phyloP scores from a whole-genome alignment of 2,329 filamentous ascomycete species.

The Bipolaris oryzae region DNA sequence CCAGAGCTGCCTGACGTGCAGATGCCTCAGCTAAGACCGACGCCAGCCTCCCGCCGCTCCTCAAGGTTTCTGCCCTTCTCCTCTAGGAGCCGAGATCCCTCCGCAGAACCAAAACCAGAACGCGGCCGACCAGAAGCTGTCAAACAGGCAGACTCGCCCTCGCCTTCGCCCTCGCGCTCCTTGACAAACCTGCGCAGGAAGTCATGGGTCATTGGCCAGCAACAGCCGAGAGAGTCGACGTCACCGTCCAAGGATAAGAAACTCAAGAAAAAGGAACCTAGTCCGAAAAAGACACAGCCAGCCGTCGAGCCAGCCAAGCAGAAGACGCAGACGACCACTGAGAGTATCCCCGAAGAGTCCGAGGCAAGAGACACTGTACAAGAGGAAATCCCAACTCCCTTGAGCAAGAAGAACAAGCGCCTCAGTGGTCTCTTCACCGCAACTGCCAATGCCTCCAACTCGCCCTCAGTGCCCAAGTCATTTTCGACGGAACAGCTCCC shows the following conservation, averaged over 20 bases:
- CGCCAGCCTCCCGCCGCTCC: constrained; percentile 41
- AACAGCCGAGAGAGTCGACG: constrained; percentile 18
- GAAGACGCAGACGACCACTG: constrained; percentile 28
- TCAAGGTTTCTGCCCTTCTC: constrained; percentile 45
- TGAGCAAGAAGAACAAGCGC: constrained; percentile 46
- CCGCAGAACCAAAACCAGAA: constrained; percentile 37
- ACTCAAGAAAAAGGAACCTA: constrained; percentile 24
- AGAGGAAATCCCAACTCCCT: constrained; percentile 33
- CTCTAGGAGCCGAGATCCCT: constrained; percentile 43
- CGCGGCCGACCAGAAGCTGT: constrained; percentile 34
- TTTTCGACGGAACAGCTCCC: constrained; percentile 57
- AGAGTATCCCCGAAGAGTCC: constrained; percentile 42
- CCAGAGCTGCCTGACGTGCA: constrained; percentile 35
- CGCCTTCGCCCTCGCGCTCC: constrained; percentile 39
- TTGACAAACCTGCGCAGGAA: constrained; percentile 45
- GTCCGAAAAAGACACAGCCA: constrained; percentile 24
- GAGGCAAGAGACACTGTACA: constrained; percentile 29
- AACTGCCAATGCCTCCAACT: constrained; percentile 37
- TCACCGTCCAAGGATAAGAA: constrained; percentile 27
- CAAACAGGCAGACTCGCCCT: constrained; percentile 34
- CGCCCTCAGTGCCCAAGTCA: constrained; percentile 54
- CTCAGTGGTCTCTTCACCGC: constrained; percentile 43
- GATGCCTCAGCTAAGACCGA: constrained; percentile 41
- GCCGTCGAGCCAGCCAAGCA: constrained; percentile 32
- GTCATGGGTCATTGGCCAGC: constrained; percentile 39